These are phyloP conservation scores for Arxiozyma telluris DNA, from an alignment of 1,139 yeast species.

Conservation along the genomic window DNA sequence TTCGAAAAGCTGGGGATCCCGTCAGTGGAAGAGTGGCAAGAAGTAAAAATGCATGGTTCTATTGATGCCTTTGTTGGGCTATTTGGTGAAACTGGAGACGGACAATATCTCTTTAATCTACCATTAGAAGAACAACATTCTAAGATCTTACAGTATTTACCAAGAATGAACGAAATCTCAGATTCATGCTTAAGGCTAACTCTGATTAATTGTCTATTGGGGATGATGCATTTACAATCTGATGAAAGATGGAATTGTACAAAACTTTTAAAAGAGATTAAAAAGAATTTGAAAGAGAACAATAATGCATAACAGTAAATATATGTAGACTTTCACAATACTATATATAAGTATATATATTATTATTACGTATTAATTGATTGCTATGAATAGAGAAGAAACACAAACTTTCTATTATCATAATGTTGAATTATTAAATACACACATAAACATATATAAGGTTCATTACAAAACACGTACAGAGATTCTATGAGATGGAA, in stretches of 20 bases:
- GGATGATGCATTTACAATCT: conserved; percentile 36
- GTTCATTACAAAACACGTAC: background rate
- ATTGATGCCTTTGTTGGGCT: conserved; percentile 34
- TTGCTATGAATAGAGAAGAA: too few relatives aligned
- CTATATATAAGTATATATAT: background rate
- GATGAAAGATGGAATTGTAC: conserved; percentile 24
- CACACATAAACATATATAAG: too few relatives aligned
- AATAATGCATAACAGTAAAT: too few relatives aligned
- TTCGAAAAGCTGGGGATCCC: conserved; percentile 68
- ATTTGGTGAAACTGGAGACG: conserved; percentile 28
- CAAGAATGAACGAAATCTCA: conserved; percentile 29
- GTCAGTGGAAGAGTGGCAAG: conserved; percentile 40
- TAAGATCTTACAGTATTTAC: conserved; percentile 26
- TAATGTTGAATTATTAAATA: background rate
- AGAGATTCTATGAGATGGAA: background rate
- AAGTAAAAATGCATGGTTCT: conserved; percentile 35
- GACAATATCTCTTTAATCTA: conserved; percentile 13
- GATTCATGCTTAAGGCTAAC: conserved; percentile 10
- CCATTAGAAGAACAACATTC: conserved; percentile 4
- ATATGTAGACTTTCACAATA: too few relatives aligned
- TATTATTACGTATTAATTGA: too few relatives aligned
- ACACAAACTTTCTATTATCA: too few relatives aligned
- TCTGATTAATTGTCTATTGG: conserved; percentile 24
- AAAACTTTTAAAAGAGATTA: conserved; percentile 10
- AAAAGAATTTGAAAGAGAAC: background rate